A percentile compares a stretch with the other conserved stretches of the same genome.
phyloP scores from a whole-genome alignment of 306 rosid species.

The cucumber (Cucumis sativus) region DNA sequence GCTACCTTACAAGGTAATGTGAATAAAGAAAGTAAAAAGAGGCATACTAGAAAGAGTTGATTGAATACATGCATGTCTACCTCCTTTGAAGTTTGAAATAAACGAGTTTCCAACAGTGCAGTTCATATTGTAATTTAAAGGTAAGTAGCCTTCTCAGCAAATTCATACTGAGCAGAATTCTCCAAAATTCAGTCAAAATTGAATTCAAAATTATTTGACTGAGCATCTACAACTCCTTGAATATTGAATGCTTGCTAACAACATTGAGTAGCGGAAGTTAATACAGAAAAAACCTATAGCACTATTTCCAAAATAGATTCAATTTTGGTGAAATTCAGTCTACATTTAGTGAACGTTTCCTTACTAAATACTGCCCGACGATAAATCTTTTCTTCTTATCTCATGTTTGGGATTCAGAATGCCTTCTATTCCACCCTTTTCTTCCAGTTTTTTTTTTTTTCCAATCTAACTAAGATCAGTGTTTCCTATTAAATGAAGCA shows the following conservation, averaged over 20 bases:
- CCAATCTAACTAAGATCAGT: not conserved
- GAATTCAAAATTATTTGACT: not conserved
- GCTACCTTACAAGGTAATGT: too few species aligned
- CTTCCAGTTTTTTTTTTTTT: not conserved
- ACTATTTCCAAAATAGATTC: not conserved
- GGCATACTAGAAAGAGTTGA: too few species aligned
- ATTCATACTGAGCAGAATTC: not conserved
- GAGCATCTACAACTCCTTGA: not conserved
- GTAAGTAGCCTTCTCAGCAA: not conserved
- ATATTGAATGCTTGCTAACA: not conserved
- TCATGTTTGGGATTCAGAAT: not conserved
- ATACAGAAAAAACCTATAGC: not conserved
- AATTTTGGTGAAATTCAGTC: not conserved
- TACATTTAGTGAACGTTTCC: not conserved
- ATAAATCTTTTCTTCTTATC: not conserved
- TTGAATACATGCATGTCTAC: too few species aligned
- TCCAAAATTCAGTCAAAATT: not conserved
- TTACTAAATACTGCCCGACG: not conserved
- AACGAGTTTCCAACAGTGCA: too few species aligned
- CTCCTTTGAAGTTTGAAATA: too few species aligned
- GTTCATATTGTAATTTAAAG: too few species aligned
- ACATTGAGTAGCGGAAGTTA: not conserved
- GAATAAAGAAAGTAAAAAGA: too few species aligned
- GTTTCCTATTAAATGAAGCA: not conserved
- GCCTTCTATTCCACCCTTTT: not conserved